Evolutionary conservation across 106 monocot species (phyloP), one percentile per base, ranked within the genome.

Genomic region (Dendrobium chrysotoxum): DNA sequence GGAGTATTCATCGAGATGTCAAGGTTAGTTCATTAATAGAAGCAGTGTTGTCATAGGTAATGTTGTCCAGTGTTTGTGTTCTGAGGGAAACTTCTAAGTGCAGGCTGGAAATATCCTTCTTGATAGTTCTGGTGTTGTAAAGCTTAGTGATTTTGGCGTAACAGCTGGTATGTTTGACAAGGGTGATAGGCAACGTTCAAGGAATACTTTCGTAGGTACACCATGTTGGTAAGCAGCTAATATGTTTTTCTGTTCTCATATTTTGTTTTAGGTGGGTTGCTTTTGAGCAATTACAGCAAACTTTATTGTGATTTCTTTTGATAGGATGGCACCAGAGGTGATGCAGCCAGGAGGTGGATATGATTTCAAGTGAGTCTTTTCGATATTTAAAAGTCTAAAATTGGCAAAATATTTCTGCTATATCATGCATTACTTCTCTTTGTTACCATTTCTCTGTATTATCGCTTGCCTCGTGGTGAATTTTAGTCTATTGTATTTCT

Each of bases 1-100:
- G 94, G 35, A 90, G 91, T 83, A 98, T 98, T 42, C 97, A 98
- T 83, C 97, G 97, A 78, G 97, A 98, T 82, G 91, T 98, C 80
- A 98, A 98, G 97, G 97, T 94, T 83, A 79, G 80, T 41, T 75
- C 40, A 71, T n/a, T 23, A 39, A 55, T 35, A 57, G 30, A 23
- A 58, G 17, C 15, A 8, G 21, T 12, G 3, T 78, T 50, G 45
- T 28, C n/a, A 75, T 75, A 42, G 21, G 5, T 38, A 15, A 57
- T 78, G 55, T 5, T 57, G 3, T 20, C 17, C 25, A 40, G 73
- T 53, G 21, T 79, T 40, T n/a, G n/a, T 21, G 2, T 53, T 75
- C 53, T 77, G 17, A 50, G 47, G 28, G 6, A 18, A 77, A 77
- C 30, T 75, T 75, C 18, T 28, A 25, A 73, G 30, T 55, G 81